These are phyloP conservation scores for Nothomitra cinnamomea DNA, from an alignment of 2,329 filamentous ascomycete species.

Conservation along the genomic window DNA sequence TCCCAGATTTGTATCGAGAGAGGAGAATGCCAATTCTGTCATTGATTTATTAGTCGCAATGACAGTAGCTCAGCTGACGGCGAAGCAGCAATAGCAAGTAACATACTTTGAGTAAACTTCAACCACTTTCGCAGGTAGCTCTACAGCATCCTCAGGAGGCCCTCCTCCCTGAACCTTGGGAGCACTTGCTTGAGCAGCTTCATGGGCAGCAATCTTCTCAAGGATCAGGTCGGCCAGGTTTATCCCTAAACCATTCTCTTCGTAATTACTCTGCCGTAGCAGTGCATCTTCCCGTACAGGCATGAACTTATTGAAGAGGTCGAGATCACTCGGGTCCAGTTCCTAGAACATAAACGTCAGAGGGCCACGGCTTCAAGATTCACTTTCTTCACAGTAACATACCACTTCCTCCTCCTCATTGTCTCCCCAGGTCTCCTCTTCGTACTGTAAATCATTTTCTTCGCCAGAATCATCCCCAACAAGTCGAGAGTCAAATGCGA, in stretches of 20 bases:
- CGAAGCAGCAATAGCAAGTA: not conserved
- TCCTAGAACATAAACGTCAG: slow-evolving; percentile 32
- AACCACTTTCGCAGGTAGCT: slow-evolving; percentile 78
- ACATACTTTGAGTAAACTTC: slow-evolving; percentile 79
- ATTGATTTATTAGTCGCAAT: slow-evolving; percentile 4
- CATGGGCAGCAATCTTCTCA: slow-evolving; percentile 83
- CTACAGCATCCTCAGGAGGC: slow-evolving; percentile 59
- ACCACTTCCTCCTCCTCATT: slow-evolving; percentile 38
- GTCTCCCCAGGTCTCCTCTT: slow-evolving; percentile 34
- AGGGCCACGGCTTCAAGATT: slow-evolving; percentile 2
- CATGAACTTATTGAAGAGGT: slow-evolving; percentile 82
- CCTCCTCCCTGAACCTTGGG: slow-evolving; percentile 34
- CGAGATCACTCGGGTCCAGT: slow-evolving; percentile 74
- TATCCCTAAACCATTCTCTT: slow-evolving; percentile 38
- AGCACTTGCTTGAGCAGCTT: slow-evolving; percentile 41
- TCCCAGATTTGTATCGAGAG: slow-evolving; percentile 88
- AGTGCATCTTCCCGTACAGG: slow-evolving; percentile 59
- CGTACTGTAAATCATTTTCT: slow-evolving; percentile 32
- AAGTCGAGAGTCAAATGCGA: slow-evolving; percentile 65
- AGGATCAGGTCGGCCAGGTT: slow-evolving; percentile 89
- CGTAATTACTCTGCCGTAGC: slow-evolving; percentile 32
- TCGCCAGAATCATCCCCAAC: slow-evolving; percentile 34
- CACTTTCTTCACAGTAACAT: slow-evolving; percentile 17
- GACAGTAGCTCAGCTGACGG: not conserved
- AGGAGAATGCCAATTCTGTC: slow-evolving; percentile 67